Percentiles rank a stretch among this genome's conserved stretches.
Evolutionary conservation across 1,139 yeast genomes (phyloP).

Genomic region (Sugiyamaella paludigena): DNA sequence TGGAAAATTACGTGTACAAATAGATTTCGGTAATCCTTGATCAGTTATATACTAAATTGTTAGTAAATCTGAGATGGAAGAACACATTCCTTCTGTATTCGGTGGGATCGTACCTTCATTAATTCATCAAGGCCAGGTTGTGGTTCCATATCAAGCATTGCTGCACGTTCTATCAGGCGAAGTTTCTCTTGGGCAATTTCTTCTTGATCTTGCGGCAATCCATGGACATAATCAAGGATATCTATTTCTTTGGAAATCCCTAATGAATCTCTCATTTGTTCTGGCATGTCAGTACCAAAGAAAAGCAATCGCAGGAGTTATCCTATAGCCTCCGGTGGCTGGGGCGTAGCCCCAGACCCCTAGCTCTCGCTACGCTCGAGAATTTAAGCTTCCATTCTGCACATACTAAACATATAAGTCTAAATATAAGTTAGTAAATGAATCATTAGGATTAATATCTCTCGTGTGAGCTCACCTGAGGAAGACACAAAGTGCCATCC

Average conservation of each 20-base stretch:
- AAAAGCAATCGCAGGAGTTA: background rate
- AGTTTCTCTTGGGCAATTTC: conserved; percentile 48
- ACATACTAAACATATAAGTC: conserved; percentile 59
- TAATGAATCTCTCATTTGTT: conserved; percentile 56
- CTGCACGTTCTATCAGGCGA: conserved; percentile 51
- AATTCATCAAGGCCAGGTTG: conserved; percentile 43
- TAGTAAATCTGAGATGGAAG: background rate
- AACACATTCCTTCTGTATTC: no score
- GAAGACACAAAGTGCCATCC: conserved; percentile 67
- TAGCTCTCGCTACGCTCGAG: no score
- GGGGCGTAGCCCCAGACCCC: no score
- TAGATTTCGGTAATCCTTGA: conserved; percentile 45
- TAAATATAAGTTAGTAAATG: conserved; percentile 17
- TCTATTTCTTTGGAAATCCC: conserved; percentile 50
- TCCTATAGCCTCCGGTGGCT: no score
- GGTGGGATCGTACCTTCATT: conserved; percentile 30
- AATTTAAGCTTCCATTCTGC: no score
- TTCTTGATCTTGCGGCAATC: conserved; percentile 42
- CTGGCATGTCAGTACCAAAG: conserved; percentile 24
- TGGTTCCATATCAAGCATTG: conserved; percentile 58
- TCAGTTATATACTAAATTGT: conserved; percentile 33
- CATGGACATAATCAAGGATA: conserved; percentile 49
- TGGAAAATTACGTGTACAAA: conserved; percentile 59
- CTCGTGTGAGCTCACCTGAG: conserved; percentile 52
- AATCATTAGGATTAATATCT: background rate